A percentile compares a stretch with the other conserved stretches of the same genome.
These are phyloP conservation scores for Yarrowia bubula DNA, from an alignment of 805 yeast species.

Conservation along the genomic window DNA sequence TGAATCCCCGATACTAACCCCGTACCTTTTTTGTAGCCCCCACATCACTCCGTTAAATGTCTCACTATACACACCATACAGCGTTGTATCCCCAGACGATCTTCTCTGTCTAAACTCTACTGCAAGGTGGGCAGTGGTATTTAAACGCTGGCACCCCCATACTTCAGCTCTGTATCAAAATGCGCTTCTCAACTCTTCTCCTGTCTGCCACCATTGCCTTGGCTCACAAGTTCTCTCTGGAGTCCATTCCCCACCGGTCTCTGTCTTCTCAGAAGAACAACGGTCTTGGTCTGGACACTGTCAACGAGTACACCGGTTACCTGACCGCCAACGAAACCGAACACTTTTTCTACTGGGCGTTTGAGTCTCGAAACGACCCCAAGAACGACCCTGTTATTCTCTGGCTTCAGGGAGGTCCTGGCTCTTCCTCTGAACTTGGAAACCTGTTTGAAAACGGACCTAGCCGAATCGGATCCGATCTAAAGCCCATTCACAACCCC, in stretches of 20 bases:
- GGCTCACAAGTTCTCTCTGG: background rate
- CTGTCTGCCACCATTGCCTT: slow-evolving; percentile 6
- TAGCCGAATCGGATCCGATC: slow-evolving; percentile 51
- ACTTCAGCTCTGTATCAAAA: background rate
- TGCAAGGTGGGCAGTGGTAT: background rate
- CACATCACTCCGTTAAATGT: background rate
- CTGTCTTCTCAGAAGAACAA: slow-evolving; percentile 9
- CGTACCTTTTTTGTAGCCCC: background rate
- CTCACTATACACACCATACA: background rate
- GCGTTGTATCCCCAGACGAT: background rate
- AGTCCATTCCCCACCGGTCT: background rate
- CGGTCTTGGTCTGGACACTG: slow-evolving; percentile 65
- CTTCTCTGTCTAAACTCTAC: background rate
- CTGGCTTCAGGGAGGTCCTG: slow-evolving; percentile 88
- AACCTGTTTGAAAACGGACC: slow-evolving; percentile 79
- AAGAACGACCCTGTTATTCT: slow-evolving; percentile 71
- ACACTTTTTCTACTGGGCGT: slow-evolving; percentile 76
- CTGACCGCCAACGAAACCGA: slow-evolving; percentile 75
- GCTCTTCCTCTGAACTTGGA: slow-evolving; percentile 78
- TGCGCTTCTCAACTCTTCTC: background rate
- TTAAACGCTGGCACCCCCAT: background rate
- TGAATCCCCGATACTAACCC: too few relatives aligned
- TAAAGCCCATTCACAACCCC: slow-evolving; percentile 64
- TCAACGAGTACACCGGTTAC: slow-evolving; percentile 76
- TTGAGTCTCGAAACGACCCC: slow-evolving; percentile 81